These are phyloP conservation scores for Leccinum uliginosum DNA, from an alignment of 768 basidiomycete species.

Conservation along the genomic window DNA sequence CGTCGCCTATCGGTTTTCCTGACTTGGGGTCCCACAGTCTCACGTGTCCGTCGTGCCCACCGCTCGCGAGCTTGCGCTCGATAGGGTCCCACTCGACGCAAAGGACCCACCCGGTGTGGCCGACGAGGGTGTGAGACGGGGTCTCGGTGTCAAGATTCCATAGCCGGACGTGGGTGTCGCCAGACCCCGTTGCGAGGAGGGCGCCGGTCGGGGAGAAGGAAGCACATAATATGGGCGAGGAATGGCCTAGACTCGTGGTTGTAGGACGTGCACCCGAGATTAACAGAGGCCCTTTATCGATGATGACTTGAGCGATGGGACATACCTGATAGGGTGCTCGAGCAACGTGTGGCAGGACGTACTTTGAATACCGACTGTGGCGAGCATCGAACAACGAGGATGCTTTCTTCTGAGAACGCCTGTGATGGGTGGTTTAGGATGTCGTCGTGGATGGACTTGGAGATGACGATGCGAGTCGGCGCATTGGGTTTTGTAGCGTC, in stretches of 20 bases:
- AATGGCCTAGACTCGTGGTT: slow-evolving; percentile 57
- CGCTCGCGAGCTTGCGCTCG: slow-evolving; percentile 87
- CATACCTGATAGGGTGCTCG: slow-evolving; percentile 83
- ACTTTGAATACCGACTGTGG: slow-evolving; percentile 97
- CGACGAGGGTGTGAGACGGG: slow-evolving; percentile 80
- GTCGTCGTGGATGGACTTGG: slow-evolving; percentile 80
- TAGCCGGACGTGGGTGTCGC: slow-evolving; percentile 86
- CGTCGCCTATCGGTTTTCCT: slow-evolving; percentile 84
- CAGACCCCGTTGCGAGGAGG: slow-evolving; percentile 90
- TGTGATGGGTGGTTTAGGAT: slow-evolving; percentile 70
- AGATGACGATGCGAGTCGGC: slow-evolving; percentile 77
- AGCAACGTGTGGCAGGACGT: slow-evolving; percentile 90
- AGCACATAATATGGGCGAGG: slow-evolving; percentile 91
- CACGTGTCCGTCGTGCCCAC: slow-evolving; percentile 92
- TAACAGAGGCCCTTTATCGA: slow-evolving; percentile 5
- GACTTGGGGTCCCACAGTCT: slow-evolving; percentile 92
- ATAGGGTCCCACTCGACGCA: slow-evolving; percentile 97
- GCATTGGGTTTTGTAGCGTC: slow-evolving; percentile 42
- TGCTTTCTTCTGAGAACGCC: slow-evolving; percentile 78
- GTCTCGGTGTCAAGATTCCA: slow-evolving; percentile 95
- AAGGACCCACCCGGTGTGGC: slow-evolving; percentile 94
- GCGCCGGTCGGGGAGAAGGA: slow-evolving; percentile 93
- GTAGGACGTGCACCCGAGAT: slow-evolving; percentile 6
- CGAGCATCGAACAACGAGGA: slow-evolving; percentile 84
- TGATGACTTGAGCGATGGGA: not conserved